These are phyloP conservation scores for Hippophae rhamnoides DNA, from an alignment of 306 rosid species.

Conservation along the genomic window DNA sequence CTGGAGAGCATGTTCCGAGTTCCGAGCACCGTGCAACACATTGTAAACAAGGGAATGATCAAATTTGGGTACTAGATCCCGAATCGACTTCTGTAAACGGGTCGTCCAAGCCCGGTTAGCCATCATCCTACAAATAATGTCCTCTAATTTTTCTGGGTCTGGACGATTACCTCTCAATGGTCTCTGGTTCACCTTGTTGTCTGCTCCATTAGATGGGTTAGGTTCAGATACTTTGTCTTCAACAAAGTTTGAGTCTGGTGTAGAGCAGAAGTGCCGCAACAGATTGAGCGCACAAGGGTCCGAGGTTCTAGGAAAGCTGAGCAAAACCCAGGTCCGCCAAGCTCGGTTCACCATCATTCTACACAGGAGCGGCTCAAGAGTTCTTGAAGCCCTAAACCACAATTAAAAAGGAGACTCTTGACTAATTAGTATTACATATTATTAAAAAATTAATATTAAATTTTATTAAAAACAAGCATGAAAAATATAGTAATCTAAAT, in stretches of 20 bases:
- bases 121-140: slow-evolving; percentile 59
- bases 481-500: too few species aligned
- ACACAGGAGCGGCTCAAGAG: too few species aligned
- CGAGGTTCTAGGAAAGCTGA: slow-evolving; percentile 22
- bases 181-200: slow-evolving; percentile 9
- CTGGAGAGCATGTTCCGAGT: slow-evolving; percentile 63
- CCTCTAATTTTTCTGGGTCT: slow-evolving; percentile 42
- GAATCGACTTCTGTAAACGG: slow-evolving; percentile 71
- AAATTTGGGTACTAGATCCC: slow-evolving; percentile 50
- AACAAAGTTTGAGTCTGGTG: slow-evolving; percentile 1
- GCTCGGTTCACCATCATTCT: too few species aligned
- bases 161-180: slow-evolving; percentile 32
- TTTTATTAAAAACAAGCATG: too few species aligned
- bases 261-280: slow-evolving; percentile 28
- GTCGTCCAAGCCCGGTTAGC: slow-evolving; percentile 89
- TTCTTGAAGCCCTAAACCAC: too few species aligned
- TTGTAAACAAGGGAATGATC: slow-evolving; percentile 63
- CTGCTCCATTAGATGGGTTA: slow-evolving; percentile 6
- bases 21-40: slow-evolving; percentile 52
- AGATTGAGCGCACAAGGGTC: slow-evolving; percentile 13
- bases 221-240: background rate
- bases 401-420: too few species aligned
- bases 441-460: too few species aligned
- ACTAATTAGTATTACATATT: too few species aligned
- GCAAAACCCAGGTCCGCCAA: slow-evolving; percentile 24